These are phyloP conservation scores for Malassezia cuniculi DNA, from an alignment of 1,284 basidiomycete genomes.

Conservation along the genomic window DNA sequence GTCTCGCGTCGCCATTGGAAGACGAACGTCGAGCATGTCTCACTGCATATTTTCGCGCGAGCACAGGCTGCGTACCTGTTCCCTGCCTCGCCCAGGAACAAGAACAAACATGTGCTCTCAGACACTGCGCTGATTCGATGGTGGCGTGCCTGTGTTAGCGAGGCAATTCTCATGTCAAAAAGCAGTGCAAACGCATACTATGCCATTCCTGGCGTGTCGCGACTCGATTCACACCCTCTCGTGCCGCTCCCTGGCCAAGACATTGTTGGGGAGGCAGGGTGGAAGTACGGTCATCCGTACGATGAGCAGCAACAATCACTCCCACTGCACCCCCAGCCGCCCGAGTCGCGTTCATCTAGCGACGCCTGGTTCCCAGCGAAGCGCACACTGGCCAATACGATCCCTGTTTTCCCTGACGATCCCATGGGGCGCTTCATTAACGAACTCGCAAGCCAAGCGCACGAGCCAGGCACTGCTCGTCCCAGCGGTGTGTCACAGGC, in stretches of 20 bases:
- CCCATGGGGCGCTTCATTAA: constrained; percentile 43
- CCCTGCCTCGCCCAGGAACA: constrained; percentile 67
- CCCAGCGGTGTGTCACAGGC: constrained; percentile 4
- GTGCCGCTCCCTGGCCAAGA: constrained; percentile 20
- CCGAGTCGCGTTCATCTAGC: not conserved
- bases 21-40: constrained; percentile 20
- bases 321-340: constrained; percentile 21
- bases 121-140: constrained; percentile 74
- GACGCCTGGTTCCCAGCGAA: not conserved
- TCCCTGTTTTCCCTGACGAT: constrained; percentile 43
- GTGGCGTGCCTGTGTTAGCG: constrained; percentile 57
- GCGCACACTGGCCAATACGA: constrained; percentile 27
- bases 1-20: constrained; percentile 50
- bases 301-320: constrained; percentile 16
- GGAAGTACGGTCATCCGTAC: constrained; percentile 42
- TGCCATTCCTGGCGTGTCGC: constrained; percentile 32
- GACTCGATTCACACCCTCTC: constrained; percentile 29
- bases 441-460: constrained; percentile 30
- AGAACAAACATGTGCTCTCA: constrained; percentile 58
- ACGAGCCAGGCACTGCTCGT: constrained; percentile 22
- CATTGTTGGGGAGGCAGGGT: constrained; percentile 9
- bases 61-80: constrained; percentile 87
- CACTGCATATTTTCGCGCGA: constrained; percentile 75
- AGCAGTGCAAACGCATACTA: constrained; percentile 23
- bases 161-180: constrained; percentile 6